A percentile compares a stretch with the other conserved stretches of the same genome.
phyloP scores from a whole-genome alignment of 1,139 yeast species.

The Lodderomyces margitis region DNA sequence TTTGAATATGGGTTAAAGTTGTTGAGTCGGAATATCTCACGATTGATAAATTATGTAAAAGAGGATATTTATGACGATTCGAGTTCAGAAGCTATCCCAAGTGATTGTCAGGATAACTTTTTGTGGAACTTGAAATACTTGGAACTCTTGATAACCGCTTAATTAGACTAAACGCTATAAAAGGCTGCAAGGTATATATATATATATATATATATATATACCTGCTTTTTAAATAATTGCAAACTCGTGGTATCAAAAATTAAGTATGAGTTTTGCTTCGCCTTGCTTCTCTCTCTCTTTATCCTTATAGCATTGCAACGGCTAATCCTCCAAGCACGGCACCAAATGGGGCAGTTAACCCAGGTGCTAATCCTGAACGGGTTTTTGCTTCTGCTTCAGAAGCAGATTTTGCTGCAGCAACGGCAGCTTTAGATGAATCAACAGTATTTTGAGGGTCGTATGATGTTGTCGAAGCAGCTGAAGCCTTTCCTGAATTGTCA shows the following conservation, averaged over 20 bases:
- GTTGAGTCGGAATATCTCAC: slow-evolving; percentile 31
- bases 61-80: slow-evolving; percentile 18
- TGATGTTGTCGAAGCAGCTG: slow-evolving; percentile 3
- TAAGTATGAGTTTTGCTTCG: neutral
- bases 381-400: slow-evolving; percentile 6
- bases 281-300: neutral
- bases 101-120: slow-evolving; percentile 42
- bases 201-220: neutral
- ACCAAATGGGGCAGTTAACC: slow-evolving; percentile 30
- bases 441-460: neutral
- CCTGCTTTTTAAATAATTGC: no score
- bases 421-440: slow-evolving; percentile 3
- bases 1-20: slow-evolving; percentile 38
- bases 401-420: slow-evolving; percentile 8
- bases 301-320: slow-evolving; percentile 30
- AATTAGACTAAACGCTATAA: slow-evolving; percentile 1
- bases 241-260: neutral
- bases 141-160: slow-evolving; percentile 34
- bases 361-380: slow-evolving; percentile 16
- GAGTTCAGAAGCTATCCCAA: slow-evolving; percentile 25
- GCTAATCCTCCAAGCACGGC: slow-evolving; percentile 37
- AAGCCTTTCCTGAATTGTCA: neutral
- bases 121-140: slow-evolving; percentile 44
- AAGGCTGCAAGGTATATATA: neutral
- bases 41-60: slow-evolving; percentile 25